Conservation (phyloP, 495 filamentous ascomycete species). For the Penicillium pulvis region DNA sequence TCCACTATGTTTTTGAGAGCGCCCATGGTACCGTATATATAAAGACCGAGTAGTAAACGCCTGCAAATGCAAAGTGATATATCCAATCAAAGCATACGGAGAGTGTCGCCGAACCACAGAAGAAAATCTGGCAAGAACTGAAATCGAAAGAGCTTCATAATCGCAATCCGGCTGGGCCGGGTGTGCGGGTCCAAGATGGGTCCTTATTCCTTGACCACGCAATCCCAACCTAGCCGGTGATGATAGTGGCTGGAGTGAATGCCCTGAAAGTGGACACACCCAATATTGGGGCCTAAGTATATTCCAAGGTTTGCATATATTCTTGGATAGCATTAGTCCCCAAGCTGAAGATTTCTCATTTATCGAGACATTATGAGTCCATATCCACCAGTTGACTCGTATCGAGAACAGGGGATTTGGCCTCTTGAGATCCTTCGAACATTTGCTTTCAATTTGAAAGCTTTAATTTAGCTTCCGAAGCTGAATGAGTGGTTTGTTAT, state of each 20-base stretch:
- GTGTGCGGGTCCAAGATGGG: neutral
- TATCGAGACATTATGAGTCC: neutral
- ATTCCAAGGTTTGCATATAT: neutral
- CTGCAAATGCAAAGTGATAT: neutral
- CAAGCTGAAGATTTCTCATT: neutral
- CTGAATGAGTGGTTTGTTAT: too few relatives aligned
- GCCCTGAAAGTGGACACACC: neutral
- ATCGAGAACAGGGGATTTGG: fast-evolving
- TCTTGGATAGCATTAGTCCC: neutral
- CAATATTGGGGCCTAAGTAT: neutral
- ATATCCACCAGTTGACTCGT: neutral
- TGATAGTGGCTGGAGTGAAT: neutral
- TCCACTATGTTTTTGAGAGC: constrained; percentile 23
- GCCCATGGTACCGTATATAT: constrained; percentile 16
- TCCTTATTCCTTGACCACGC: neutral
- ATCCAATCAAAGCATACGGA: neutral
- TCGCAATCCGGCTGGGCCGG: neutral
- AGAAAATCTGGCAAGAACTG: neutral
- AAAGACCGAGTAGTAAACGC: neutral
- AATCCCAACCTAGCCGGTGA: neutral
- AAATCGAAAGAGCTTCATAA: neutral
- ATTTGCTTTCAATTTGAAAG: too few relatives aligned
- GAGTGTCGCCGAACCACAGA: neutral
- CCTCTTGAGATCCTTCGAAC: too few relatives aligned
- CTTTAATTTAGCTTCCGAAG: too few relatives aligned